Conservation (phyloP, 1,284 basidiomycete species). For the Sporisorium exsertum region DNA sequence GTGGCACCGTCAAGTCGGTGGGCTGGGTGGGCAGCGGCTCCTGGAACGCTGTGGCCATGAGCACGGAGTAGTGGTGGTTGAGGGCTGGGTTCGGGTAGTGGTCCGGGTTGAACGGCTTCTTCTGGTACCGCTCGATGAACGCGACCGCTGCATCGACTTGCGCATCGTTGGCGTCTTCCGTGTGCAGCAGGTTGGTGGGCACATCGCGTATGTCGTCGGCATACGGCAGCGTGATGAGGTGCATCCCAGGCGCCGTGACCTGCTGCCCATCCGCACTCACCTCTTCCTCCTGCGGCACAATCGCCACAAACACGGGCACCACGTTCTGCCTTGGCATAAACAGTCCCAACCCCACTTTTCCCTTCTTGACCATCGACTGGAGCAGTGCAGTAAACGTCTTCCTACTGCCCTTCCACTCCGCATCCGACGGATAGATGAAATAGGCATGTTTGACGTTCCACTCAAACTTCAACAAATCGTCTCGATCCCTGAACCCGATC, state of each 20-base stretch:
- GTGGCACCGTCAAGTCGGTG: slow-evolving; percentile 83
- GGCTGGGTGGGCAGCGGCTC: slow-evolving; percentile 74
- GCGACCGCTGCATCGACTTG: slow-evolving; percentile 78
- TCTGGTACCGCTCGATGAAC: slow-evolving; percentile 83
- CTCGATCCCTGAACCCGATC: slow-evolving; percentile 82
- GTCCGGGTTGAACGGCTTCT: slow-evolving; percentile 85
- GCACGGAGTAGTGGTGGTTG: slow-evolving; percentile 86
- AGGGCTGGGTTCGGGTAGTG: slow-evolving; percentile 89
- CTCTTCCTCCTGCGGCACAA: slow-evolving; percentile 84
- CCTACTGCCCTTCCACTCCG: slow-evolving; percentile 89
- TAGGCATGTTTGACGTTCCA: slow-evolving; percentile 91
- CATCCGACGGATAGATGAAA: slow-evolving; percentile 93
- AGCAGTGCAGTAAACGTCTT: slow-evolving; percentile 90
- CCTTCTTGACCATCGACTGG: slow-evolving; percentile 82
- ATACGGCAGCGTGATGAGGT: slow-evolving; percentile 89
- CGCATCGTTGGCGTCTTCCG: slow-evolving; percentile 76
- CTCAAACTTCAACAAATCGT: slow-evolving; percentile 78
- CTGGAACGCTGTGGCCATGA: slow-evolving; percentile 90
- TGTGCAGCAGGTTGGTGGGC: slow-evolving; percentile 70
- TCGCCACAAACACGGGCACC: slow-evolving; percentile 82
- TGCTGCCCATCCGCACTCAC: slow-evolving; percentile 76
- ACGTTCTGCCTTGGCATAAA: slow-evolving; percentile 80
- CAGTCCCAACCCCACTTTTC: slow-evolving; percentile 83
- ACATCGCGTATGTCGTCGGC: slow-evolving; percentile 90
- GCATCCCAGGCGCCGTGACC: slow-evolving; percentile 88